These are phyloP conservation scores for Sequoia sempervirens DNA, from an alignment of 75 land plant genomes.

Conservation along the genomic window DNA sequence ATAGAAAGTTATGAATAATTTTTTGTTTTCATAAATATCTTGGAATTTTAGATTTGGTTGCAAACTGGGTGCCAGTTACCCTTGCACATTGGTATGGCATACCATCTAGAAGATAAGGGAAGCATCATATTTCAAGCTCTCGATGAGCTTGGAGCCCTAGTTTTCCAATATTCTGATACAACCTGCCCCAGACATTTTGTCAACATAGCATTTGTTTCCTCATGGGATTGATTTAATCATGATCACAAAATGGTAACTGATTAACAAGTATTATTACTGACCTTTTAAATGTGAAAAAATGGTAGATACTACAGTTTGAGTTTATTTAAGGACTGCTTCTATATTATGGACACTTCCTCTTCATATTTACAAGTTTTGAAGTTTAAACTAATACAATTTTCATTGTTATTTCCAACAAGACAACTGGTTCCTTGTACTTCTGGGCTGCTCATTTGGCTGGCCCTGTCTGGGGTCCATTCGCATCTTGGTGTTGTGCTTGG, in stretches of 20 bases:
- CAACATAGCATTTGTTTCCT: not conserved
- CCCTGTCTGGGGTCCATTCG: conserved; percentile 84
- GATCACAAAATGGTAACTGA: not conserved
- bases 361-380: not conserved
- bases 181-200: not conserved
- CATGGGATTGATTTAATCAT: not conserved
- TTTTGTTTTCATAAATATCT: not conserved
- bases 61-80: not conserved
- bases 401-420: conserved; percentile 31
- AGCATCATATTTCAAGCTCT: not conserved
- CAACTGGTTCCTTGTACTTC: conserved; percentile 86
- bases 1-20: not conserved
- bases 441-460: conserved; percentile 96
- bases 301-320: not conserved
- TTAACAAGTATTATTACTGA: not conserved
- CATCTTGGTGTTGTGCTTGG: conserved; percentile 97
- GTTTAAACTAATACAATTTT: not conserved
- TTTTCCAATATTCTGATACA: not conserved
- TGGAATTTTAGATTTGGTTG: not conserved
- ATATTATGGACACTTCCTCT: not conserved
- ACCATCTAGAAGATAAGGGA: not conserved
- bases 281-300: not conserved
- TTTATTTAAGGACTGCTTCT: not conserved
- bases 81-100: not conserved
- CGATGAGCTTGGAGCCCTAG: not conserved